A percentile compares a stretch with the other conserved stretches of the same genome.
Evolutionary conservation across 2,329 filamentous ascomycete genomes (phyloP).

Genomic region (Alternaria conjuncta): DNA sequence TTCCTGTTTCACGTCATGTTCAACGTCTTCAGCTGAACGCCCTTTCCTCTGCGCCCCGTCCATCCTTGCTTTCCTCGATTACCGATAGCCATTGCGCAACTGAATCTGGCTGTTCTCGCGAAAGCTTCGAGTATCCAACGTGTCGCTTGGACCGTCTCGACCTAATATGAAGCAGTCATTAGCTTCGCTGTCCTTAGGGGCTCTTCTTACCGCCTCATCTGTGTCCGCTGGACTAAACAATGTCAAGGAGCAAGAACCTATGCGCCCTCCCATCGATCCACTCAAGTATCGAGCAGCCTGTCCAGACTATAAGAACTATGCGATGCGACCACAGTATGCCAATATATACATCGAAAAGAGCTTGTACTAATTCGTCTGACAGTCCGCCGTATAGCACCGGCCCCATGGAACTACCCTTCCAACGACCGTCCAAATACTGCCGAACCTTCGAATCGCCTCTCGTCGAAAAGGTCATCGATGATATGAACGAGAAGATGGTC

Average conservation of each 20-base stretch:
- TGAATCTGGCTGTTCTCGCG: not conserved
- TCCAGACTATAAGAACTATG: constrained; percentile 70
- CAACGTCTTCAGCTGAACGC: not conserved
- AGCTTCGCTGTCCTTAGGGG: constrained; percentile 14
- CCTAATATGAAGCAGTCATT: constrained; percentile 25
- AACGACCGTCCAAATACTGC: constrained; percentile 80
- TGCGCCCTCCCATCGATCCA: constrained; percentile 38
- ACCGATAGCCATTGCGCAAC: not conserved
- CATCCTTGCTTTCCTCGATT: not conserved
- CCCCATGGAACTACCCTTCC: constrained; percentile 80
- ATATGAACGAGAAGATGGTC: constrained; percentile 79
- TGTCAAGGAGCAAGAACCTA: constrained; percentile 37
- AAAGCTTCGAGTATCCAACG: not conserved
- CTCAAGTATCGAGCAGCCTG: constrained; percentile 58
- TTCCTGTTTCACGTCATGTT: not conserved
- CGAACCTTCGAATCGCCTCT: constrained; percentile 86
- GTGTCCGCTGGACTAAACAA: constrained; percentile 16
- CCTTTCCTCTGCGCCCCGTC: not conserved
- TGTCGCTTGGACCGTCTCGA: not conserved
- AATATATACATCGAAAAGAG: constrained; percentile 2
- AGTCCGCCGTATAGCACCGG: constrained; percentile 83
- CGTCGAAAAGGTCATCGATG: constrained; percentile 85
- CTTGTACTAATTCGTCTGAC: constrained; percentile 6
- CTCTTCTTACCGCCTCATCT: constrained; percentile 11
- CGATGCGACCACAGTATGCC: constrained; percentile 66